Evolutionary conservation across 2,329 filamentous ascomycete species (phyloP).

Genomic region (Nemania sp.): DNA sequence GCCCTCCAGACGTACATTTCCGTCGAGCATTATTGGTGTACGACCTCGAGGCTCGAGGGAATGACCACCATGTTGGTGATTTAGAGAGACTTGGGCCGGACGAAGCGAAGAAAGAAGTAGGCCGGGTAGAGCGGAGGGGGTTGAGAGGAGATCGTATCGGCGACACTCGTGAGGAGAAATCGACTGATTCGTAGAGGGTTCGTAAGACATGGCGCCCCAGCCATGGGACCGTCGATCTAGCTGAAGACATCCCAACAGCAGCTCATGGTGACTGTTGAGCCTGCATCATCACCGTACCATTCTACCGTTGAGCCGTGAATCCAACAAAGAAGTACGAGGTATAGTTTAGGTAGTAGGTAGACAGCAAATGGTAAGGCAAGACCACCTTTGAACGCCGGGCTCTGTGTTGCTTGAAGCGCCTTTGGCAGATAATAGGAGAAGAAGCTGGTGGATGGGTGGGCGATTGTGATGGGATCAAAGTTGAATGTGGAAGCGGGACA

Average conservation of each 20-base stretch:
- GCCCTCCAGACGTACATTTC: slow-evolving; percentile 59
- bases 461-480: neutral
- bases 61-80: slow-evolving; percentile 36
- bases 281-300: slow-evolving; percentile 16
- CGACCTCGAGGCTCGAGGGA: slow-evolving; percentile 37
- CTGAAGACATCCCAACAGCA: slow-evolving; percentile 39
- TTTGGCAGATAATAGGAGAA: neutral
- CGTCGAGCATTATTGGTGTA: slow-evolving; percentile 49
- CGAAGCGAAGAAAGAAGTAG: slow-evolving; percentile 31
- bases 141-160: slow-evolving; percentile 31
- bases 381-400: neutral
- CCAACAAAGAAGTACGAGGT: neutral
- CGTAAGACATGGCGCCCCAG: slow-evolving; percentile 39
- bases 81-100: slow-evolving; percentile 32
- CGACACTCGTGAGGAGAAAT: slow-evolving; percentile 35
- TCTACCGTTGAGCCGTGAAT: slow-evolving; percentile 12
- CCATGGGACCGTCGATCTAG: slow-evolving; percentile 41
- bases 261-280: slow-evolving; percentile 37
- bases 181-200: slow-evolving; percentile 38
- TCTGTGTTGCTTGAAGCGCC: neutral
- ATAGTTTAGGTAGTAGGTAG: neutral
- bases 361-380: too few species aligned
- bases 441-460: neutral
- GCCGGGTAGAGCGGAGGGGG: slow-evolving; percentile 29
- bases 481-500: neutral